A percentile compares a stretch with the other conserved stretches of the same genome.
These are phyloP conservation scores for Colletotrichum lupini DNA, from an alignment of 2,329 filamentous ascomycete genomes.

Conservation along the genomic window DNA sequence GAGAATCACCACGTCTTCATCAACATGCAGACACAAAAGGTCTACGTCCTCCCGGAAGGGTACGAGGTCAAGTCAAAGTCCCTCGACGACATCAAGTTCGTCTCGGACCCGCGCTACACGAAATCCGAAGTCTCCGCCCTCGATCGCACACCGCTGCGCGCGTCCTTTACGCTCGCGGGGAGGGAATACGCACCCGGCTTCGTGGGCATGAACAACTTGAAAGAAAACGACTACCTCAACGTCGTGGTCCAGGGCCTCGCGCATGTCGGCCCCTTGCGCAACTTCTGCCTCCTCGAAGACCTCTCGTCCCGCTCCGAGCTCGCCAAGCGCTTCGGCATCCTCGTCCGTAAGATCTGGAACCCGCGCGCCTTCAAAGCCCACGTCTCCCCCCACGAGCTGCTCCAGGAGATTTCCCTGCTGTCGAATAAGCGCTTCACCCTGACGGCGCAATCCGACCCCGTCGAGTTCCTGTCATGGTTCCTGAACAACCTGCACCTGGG, in stretches of 20 bases:
- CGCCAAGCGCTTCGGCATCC: slow-evolving; percentile 85
- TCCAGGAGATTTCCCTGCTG: slow-evolving; percentile 91
- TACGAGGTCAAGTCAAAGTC: slow-evolving; percentile 97
- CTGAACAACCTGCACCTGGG: slow-evolving; percentile 94
- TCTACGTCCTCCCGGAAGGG: slow-evolving; percentile 93
- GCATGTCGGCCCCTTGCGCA: slow-evolving; percentile 88
- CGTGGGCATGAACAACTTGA: slow-evolving; percentile 99
- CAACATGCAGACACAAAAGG: slow-evolving; percentile 93
- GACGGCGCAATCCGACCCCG: slow-evolving; percentile 91
- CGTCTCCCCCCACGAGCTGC: slow-evolving; percentile 95
- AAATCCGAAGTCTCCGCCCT: slow-evolving; percentile 83
- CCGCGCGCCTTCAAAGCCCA: slow-evolving; percentile 95
- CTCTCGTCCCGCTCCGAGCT: slow-evolving; percentile 80
- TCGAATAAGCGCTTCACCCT: slow-evolving; percentile 94
- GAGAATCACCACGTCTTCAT: slow-evolving; percentile 97
- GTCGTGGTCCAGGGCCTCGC: slow-evolving; percentile 92
- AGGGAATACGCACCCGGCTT: slow-evolving; percentile 93
- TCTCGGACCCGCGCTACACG: slow-evolving; percentile 89
- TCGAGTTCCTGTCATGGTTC: slow-evolving; percentile 98
- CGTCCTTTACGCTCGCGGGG: slow-evolving; percentile 80
- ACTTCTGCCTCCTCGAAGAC: slow-evolving; percentile 90
- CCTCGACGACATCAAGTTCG: slow-evolving; percentile 97
- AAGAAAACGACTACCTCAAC: slow-evolving; percentile 98
- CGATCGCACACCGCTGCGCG: slow-evolving; percentile 70
- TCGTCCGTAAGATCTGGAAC: slow-evolving; percentile 98